Evolutionary conservation across 2,329 filamentous ascomycete species (phyloP).

Genomic region (Fusarium odoratissimum): DNA sequence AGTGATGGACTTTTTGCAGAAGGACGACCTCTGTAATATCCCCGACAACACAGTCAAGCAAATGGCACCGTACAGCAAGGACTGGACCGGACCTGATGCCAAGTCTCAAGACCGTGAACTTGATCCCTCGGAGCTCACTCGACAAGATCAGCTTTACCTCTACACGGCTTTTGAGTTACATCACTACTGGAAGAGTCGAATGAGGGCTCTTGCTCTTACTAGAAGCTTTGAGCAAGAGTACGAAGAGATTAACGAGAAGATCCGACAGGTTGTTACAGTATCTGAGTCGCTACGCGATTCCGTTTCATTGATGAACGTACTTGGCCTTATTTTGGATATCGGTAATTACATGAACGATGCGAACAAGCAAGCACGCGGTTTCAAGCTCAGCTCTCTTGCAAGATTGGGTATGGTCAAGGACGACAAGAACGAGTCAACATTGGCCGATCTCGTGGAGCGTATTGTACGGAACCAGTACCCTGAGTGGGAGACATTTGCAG

Average conservation of each 20-base stretch:
- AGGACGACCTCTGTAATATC: slow-evolving; percentile 91
- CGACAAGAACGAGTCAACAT: slow-evolving; percentile 96
- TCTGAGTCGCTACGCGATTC: slow-evolving; percentile 92
- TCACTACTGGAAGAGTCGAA: slow-evolving; percentile 98
- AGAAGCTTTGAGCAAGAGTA: slow-evolving; percentile 89
- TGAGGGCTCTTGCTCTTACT: slow-evolving; percentile 88
- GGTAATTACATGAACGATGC: slow-evolving; percentile 99
- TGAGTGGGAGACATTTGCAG: slow-evolving; percentile 89
- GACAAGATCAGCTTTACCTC: slow-evolving; percentile 95
- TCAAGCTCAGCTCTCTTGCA: slow-evolving; percentile 95
- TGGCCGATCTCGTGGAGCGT: slow-evolving; percentile 94
- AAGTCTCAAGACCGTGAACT: slow-evolving; percentile 81
- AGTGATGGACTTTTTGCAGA: slow-evolving; percentile 96
- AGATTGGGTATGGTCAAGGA: slow-evolving; percentile 98
- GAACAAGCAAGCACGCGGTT: slow-evolving; percentile 97
- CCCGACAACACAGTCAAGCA: slow-evolving; percentile 90
- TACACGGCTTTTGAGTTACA: slow-evolving; percentile 94
- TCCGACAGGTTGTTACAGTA: slow-evolving; percentile 86
- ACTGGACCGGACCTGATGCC: slow-evolving; percentile 92
- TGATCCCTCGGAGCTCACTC: slow-evolving; percentile 87
- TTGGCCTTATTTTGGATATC: slow-evolving; percentile 95
- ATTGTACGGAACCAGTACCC: slow-evolving; percentile 97
- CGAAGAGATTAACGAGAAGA: slow-evolving; percentile 87
- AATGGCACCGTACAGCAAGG: slow-evolving; percentile 94
- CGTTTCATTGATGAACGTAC: slow-evolving; percentile 92